Evolutionary conservation across 305 asterid genomes (phyloP).

Genomic region (Plantago coronopus): DNA sequence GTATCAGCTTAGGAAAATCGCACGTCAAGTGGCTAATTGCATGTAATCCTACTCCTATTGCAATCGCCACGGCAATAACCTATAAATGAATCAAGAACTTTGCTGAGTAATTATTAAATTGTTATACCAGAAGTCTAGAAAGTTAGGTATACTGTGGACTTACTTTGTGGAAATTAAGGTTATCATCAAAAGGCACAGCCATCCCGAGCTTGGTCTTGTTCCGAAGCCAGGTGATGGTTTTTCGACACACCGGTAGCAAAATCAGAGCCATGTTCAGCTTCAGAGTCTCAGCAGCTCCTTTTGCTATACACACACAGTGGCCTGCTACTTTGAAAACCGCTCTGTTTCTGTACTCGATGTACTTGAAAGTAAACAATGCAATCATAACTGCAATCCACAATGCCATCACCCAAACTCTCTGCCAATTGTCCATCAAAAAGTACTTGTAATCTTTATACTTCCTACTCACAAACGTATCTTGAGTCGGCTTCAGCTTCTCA

Average conservation of each 20-base stretch:
- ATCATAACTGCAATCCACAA: slow-evolving; percentile 73
- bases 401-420: slow-evolving; percentile 73
- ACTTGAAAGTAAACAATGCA: slow-evolving; percentile 64
- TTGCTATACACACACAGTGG: slow-evolving; percentile 74
- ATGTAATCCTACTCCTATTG: slow-evolving; percentile 65
- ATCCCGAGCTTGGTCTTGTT: slow-evolving; percentile 71
- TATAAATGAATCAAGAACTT: slow-evolving; percentile 10
- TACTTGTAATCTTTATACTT: slow-evolving; percentile 43
- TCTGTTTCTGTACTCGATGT: slow-evolving; percentile 54
- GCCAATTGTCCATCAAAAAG: slow-evolving; percentile 71
- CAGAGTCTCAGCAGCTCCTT: slow-evolving; percentile 88
- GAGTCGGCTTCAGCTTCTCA: slow-evolving; percentile 53
- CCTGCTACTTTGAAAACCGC: slow-evolving; percentile 68
- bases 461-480: slow-evolving; percentile 35
- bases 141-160: neutral
- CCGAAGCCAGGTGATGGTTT: slow-evolving; percentile 87
- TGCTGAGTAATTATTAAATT: neutral
- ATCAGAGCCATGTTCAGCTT: slow-evolving; percentile 90
- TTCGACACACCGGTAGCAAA: slow-evolving; percentile 74
- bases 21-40: slow-evolving; percentile 67
- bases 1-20: slow-evolving; percentile 67
- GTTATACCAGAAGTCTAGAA: neutral
- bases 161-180: slow-evolving; percentile 86
- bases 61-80: slow-evolving; percentile 72
- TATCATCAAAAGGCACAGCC: slow-evolving; percentile 92